Conservation (phyloP, 805 yeast species). For the Blastobotrys peoriensis region DNA sequence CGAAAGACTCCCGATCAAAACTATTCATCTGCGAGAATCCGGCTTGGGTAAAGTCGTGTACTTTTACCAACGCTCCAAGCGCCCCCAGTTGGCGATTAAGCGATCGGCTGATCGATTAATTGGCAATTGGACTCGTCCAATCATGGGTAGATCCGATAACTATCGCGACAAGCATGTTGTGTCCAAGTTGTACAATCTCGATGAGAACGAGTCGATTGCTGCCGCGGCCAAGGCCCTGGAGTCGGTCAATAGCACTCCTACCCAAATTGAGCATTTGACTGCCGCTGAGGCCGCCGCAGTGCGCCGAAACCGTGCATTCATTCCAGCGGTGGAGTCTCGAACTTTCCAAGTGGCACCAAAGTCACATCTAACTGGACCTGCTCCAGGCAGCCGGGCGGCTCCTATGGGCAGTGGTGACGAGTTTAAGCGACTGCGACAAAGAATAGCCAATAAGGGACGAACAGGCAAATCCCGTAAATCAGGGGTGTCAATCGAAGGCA, state of each 20-base stretch:
- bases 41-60: slow-evolving; percentile 90
- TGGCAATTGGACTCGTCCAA: slow-evolving; percentile 98
- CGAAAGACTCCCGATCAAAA: slow-evolving; percentile 79
- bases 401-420: slow-evolving; percentile 52
- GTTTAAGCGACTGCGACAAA: slow-evolving; percentile 69
- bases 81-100: slow-evolving; percentile 82
- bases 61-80: slow-evolving; percentile 85
- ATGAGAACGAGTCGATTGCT: slow-evolving; percentile 16
- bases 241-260: slow-evolving; percentile 26
- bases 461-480: slow-evolving; percentile 41
- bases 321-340: slow-evolving; percentile 84
- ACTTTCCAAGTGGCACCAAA: slow-evolving; percentile 89
- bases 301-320: slow-evolving; percentile 90
- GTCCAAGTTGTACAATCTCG: slow-evolving; percentile 52
- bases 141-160: slow-evolving; percentile 90
- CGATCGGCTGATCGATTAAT: slow-evolving; percentile 84
- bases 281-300: slow-evolving; percentile 82
- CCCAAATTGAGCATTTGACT: slow-evolving; percentile 29
- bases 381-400: slow-evolving; percentile 36
- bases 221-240: slow-evolving; percentile 7
- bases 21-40: slow-evolving; percentile 89
- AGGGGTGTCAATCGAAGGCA: slow-evolving; percentile 77
- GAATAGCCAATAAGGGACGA: slow-evolving; percentile 34
- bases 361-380: slow-evolving; percentile 33
- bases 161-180: slow-evolving; percentile 80